These are phyloP conservation scores for Macadamia tetraphylla DNA, from an alignment of 164 flowering plant species.

Conservation along the genomic window DNA sequence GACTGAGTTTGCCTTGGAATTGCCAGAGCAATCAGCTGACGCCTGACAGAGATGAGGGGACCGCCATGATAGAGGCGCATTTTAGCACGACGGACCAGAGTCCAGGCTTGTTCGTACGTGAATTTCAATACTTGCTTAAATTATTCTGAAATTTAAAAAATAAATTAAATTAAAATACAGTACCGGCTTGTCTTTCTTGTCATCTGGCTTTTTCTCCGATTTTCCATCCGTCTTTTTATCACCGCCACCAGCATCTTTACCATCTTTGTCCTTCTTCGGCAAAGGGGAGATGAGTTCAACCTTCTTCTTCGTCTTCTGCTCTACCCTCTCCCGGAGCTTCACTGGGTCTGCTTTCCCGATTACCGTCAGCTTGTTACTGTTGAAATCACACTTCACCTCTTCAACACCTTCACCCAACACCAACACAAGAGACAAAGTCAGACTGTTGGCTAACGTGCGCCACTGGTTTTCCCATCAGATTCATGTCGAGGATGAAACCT, in stretches of 20 bases:
- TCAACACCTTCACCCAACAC: conserved; percentile 35
- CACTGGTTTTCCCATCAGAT: no score
- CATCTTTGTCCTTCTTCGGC: conserved; percentile 26
- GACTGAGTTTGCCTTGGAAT: no score
- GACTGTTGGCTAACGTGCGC: no score
- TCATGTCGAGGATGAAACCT: neutral
- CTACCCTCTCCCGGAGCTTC: conserved; percentile 35
- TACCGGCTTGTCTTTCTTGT: conserved; percentile 6
- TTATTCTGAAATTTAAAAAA: no score
- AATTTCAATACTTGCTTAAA: no score
- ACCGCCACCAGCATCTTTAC: conserved; percentile 19
- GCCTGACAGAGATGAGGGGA: neutral
- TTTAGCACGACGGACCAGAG: neutral
- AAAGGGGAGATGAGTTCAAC: conserved; percentile 48
- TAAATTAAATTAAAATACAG: no score
- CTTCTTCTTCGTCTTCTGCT: conserved; percentile 42
- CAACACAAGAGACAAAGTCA: neutral
- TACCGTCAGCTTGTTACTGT: conserved; percentile 40
- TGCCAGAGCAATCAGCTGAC: no score
- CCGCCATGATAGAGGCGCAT: neutral
- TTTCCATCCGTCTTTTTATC: conserved; percentile 32
- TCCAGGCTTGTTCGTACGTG: no score
- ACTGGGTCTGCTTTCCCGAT: conserved; percentile 37
- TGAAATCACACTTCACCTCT: conserved; percentile 21
- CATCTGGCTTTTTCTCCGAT: conserved; percentile 17